Base-by-base conservation (phyloP, 2,329 filamentous ascomycete genomes). In the Verticillium albo-atrum region DNA sequence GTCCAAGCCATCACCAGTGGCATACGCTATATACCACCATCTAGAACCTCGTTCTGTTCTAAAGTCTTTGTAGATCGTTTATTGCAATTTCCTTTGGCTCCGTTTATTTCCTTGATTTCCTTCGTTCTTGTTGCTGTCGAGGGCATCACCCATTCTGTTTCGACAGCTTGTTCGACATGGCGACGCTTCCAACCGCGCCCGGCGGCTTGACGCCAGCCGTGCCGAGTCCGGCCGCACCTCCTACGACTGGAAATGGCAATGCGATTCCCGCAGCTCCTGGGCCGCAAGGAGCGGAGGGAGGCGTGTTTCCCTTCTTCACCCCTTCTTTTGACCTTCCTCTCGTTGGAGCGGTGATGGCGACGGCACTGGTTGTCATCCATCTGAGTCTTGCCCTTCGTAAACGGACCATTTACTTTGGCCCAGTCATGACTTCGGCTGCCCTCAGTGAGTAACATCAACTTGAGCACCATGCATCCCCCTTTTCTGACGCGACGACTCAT, bases 281-380 rank as follows among this genome's bases (percentile, higher is more conserved):
- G 23, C 54, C n/a, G 20, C 54, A 55, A 14, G 54, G 27, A 10
- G 32, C 54, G n/a, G 30, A 23, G 14, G 28, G 30, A 25, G 27
- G 12, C 17, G 28, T 37, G 12, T 57, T 57, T n/a, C 25, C 55
- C 10, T 57, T 57, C 55, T 57, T 57, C n/a, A 51, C 35, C 12
- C 55, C 55, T 3, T 57, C 55, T 4, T 57, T 51, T 15, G 55
- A 57, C 55, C 55, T 57, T 4, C 15, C 55, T 17, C 55, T 57
- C 10, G 30, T 26, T 25, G 55, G 35, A 4, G 35, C 55, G 25
- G 37, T 57, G n/a, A 35, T 57, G 12, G 32, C 30, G 12, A 26
- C 23, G n/a, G 30, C 32, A 20, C 28, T 55, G 54, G 32, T 55
- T 9, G 28, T 28, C 30, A 37, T 55, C 32, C 54, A 55, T 27